Conservation (phyloP, 2,329 filamentous ascomycete genomes). For the Septoria linicola region DNA sequence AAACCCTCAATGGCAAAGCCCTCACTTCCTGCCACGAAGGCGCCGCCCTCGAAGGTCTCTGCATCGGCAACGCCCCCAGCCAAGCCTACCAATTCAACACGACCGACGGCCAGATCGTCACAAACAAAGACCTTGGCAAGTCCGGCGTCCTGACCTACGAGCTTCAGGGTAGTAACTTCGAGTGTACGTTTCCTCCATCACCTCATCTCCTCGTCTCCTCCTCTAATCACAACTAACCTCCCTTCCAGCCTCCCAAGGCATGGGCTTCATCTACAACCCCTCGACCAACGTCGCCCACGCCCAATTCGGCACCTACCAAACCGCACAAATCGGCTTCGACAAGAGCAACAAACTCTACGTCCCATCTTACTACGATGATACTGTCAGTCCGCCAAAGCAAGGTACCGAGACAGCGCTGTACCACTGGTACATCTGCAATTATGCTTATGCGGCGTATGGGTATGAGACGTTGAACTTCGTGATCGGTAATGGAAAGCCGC, state of each 20-base stretch:
- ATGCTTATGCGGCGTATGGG: slow-evolving; percentile 40
- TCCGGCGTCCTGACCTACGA: slow-evolving; percentile 31
- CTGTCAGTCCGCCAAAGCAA: slow-evolving; percentile 36
- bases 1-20: slow-evolving; percentile 40
- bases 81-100: slow-evolving; percentile 29
- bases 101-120: slow-evolving; percentile 12
- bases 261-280: slow-evolving; percentile 41
- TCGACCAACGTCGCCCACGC: slow-evolving; percentile 46
- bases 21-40: slow-evolving; percentile 50
- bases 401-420: slow-evolving; percentile 35
- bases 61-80: slow-evolving; percentile 31
- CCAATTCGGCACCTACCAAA: slow-evolving; percentile 39
- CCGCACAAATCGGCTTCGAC: slow-evolving; percentile 43
- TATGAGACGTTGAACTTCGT: slow-evolving; percentile 49
- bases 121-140: slow-evolving; percentile 38
- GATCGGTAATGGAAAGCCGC: slow-evolving; percentile 41
- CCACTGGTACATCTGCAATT: slow-evolving; percentile 49
- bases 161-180: slow-evolving; percentile 37
- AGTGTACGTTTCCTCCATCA: slow-evolving; percentile 13
- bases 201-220: slow-evolving; percentile 8
- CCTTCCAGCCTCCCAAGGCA: slow-evolving; percentile 18
- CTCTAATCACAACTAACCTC: neutral
- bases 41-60: slow-evolving; percentile 51
- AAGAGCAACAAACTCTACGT: slow-evolving; percentile 41
- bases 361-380: slow-evolving; percentile 44